Evolutionary conservation across 306 rosid genomes (phyloP).

Genomic region (Adenanthera pavonina): DNA sequence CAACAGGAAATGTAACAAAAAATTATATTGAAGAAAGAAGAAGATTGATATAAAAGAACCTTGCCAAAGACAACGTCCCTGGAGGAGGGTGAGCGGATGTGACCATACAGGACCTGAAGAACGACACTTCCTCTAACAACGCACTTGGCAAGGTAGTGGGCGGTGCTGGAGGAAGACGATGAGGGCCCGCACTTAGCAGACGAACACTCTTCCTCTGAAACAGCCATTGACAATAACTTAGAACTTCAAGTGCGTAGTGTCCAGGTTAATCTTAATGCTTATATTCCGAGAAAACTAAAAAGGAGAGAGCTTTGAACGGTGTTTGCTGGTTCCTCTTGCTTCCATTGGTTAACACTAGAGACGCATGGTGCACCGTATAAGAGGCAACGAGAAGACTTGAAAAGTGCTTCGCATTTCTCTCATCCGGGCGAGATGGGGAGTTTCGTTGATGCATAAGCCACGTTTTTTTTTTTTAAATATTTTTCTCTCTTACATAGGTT

Average conservation of each 20-base stretch:
- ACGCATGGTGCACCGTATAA: background rate
- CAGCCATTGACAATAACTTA: conserved; percentile 64
- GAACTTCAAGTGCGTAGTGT: background rate
- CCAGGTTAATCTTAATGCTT: conserved; percentile 33
- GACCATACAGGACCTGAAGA: conserved; percentile 82
- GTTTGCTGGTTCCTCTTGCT: background rate
- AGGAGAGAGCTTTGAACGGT: background rate
- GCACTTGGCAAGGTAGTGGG: conserved; percentile 85
- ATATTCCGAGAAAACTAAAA: conserved; percentile 5
- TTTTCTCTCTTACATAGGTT: background rate
- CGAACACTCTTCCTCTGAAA: conserved; percentile 92
- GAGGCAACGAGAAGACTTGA: background rate
- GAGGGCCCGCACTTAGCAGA: conserved; percentile 74
- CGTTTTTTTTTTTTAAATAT: background rate
- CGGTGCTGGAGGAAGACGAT: conserved; percentile 55
- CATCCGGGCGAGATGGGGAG: conserved; percentile 8
- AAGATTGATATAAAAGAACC: conserved; percentile 41
- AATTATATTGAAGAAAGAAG: background rate
- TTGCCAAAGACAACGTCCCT: conserved; percentile 85
- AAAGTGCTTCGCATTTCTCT: background rate
- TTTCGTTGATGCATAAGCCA: background rate
- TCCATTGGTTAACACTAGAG: conserved; percentile 12
- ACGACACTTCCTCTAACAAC: conserved; percentile 82
- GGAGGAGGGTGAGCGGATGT: conserved; percentile 72
- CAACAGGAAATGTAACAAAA: background rate